Percentiles rank a stretch among this genome's conserved stretches.
Evolutionary conservation across 2,329 filamentous ascomycete species (phyloP).

Genomic region (Ilyonectria sp.): DNA sequence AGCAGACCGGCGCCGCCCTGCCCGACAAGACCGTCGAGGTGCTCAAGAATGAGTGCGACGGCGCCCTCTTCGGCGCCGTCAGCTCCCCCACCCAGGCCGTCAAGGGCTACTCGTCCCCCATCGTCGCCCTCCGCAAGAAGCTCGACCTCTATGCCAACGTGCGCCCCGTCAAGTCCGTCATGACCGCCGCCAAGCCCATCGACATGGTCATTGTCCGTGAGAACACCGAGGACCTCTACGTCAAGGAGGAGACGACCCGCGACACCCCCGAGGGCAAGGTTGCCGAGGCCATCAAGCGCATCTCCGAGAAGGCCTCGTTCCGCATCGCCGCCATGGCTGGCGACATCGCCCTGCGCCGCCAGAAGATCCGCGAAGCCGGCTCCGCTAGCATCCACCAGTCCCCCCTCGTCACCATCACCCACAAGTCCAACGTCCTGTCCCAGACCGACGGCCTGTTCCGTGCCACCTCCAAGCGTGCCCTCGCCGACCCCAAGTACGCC

Average conservation of each 20-base stretch:
- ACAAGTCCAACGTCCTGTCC: conserved; percentile 97
- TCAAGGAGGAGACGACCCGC: conserved; percentile 94
- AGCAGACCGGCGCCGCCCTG: conserved; percentile 88
- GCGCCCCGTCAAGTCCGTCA: conserved; percentile 89
- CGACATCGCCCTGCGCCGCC: conserved; percentile 90
- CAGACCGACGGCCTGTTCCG: conserved; percentile 98
- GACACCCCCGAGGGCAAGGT: conserved; percentile 84
- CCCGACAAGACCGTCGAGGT: conserved; percentile 92
- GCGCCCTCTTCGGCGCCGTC: conserved; percentile 96
- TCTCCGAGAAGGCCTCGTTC: conserved; percentile 86
- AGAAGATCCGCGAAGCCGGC: conserved; percentile 79
- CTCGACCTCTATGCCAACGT: conserved; percentile 98
- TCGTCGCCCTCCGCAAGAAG: conserved; percentile 95
- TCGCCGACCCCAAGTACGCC: conserved; percentile 76
- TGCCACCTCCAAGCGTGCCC: conserved; percentile 80
- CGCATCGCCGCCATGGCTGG: conserved; percentile 95
- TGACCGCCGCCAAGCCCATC: conserved; percentile 77
- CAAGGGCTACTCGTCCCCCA: conserved; percentile 95
- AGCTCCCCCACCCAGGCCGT: conserved; percentile 91
- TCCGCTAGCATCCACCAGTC: conserved; percentile 73
- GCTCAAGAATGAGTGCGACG: conserved; percentile 93
- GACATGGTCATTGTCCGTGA: conserved; percentile 99
- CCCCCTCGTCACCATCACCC: conserved; percentile 93
- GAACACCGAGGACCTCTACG: conserved; percentile 98
- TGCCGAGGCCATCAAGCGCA: conserved; percentile 98